Percentiles rank a stretch among this genome's conserved stretches.
Evolutionary conservation across 805 yeast genomes (phyloP).

Genomic region (Saccharomyces eubayanus): DNA sequence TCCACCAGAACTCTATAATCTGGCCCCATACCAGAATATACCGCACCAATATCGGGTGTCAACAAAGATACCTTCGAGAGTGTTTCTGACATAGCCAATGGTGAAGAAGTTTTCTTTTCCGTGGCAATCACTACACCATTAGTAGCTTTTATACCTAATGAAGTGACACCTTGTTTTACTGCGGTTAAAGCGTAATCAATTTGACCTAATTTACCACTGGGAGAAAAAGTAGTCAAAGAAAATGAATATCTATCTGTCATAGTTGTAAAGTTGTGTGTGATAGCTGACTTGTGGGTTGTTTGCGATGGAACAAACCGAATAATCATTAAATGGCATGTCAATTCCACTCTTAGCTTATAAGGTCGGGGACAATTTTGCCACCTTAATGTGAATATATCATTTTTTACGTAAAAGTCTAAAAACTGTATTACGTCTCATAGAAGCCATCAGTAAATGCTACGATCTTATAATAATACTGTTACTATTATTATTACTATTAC

Average conservation of each 20-base stretch:
- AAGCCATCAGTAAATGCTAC: too few relatives aligned
- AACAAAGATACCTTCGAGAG: constrained; percentile 70
- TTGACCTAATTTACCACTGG: constrained; percentile 96
- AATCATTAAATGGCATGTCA: neutral
- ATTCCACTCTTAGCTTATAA: neutral
- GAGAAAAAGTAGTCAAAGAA: constrained; percentile 94
- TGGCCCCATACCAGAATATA: constrained; percentile 98
- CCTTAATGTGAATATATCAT: neutral
- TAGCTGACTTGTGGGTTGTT: neutral
- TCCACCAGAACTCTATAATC: constrained; percentile 93
- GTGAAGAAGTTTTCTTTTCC: constrained; percentile 80
- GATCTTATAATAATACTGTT: too few relatives aligned
- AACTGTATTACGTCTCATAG: too few relatives aligned
- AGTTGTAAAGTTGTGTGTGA: constrained; percentile 4
- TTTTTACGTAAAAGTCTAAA: neutral
- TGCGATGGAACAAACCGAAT: neutral
- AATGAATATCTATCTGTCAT: constrained; percentile 99
- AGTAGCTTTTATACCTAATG: constrained; percentile 88
- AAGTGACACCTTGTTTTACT: constrained; percentile 95
- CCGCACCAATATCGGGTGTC: constrained; percentile 94
- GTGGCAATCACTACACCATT: constrained; percentile 96
- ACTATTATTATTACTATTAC: too few relatives aligned
- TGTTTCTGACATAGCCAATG: constrained; percentile 65
- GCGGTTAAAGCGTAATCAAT: constrained; percentile 96
- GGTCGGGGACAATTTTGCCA: neutral